Evolutionary conservation across 1,284 basidiomycete species (phyloP).

Genomic region (Jaminaea rosea): DNA sequence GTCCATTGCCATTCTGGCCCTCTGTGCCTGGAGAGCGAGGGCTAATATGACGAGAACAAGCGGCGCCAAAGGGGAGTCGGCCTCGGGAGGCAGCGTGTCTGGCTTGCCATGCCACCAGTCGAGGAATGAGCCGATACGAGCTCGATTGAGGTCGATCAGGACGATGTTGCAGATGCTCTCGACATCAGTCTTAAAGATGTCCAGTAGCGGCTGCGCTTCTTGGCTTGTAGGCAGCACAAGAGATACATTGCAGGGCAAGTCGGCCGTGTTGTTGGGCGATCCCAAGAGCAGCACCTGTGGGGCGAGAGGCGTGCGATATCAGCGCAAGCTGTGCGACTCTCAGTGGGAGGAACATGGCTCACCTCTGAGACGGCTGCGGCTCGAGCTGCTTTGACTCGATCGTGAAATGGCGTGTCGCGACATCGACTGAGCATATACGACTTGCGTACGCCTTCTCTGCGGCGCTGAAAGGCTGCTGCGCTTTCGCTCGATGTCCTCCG

Average conservation of each 20-base stretch:
- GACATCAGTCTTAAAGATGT: slow-evolving; percentile 29
- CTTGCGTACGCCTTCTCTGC: no score
- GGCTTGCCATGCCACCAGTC: slow-evolving; percentile 36
- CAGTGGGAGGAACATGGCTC: no score
- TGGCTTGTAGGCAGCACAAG: slow-evolving; percentile 18
- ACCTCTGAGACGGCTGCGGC: slow-evolving; percentile 32
- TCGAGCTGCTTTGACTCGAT: slow-evolving; percentile 28
- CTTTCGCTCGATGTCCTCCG: no score
- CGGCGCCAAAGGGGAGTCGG: slow-evolving; percentile 34
- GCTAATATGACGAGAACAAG: slow-evolving; percentile 34
- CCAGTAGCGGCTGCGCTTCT: slow-evolving; percentile 21
- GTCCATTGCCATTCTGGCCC: no score
- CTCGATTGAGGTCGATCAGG: slow-evolving; percentile 29
- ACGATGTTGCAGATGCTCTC: slow-evolving; percentile 28
- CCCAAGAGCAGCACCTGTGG: no score
- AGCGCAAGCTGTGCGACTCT: no score
- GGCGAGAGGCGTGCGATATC: no score
- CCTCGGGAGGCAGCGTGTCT: slow-evolving; percentile 21
- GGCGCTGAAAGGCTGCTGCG: no score
- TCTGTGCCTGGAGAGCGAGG: slow-evolving; percentile 26
- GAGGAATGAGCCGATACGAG: slow-evolving; percentile 29
- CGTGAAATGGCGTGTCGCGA: neutral
- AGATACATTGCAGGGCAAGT: neutral
- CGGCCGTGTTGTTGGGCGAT: no score
- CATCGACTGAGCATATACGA: no score